Percentiles rank a stretch among this genome's conserved stretches.
Conservation (phyloP, 306 rosid genomes). For the Cyamopsis tetragonoloba region DNA sequence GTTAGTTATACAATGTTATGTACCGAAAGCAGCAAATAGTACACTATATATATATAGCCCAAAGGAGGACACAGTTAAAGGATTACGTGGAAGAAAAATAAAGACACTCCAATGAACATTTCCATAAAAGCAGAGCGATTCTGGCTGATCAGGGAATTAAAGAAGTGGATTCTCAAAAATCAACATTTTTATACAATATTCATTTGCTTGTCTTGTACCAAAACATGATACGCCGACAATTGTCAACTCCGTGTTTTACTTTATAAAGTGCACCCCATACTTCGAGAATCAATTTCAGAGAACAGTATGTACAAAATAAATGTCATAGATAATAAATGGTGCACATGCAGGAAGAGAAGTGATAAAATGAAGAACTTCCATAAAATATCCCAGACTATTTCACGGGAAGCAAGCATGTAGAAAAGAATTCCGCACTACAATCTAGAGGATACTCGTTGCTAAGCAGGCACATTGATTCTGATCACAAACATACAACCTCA, state of each 20-base stretch:
- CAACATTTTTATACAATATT: not conserved
- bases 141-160: constrained; percentile 7
- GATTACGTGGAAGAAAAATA: constrained; percentile 11
- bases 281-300: not conserved
- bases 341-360: constrained; percentile 11
- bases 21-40: too few species aligned
- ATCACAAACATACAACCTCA: constrained; percentile 10
- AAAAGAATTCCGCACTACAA: not conserved
- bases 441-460: not conserved
- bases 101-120: not conserved
- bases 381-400: not conserved
- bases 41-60: not conserved
- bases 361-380: not conserved
- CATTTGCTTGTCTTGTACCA: not conserved
- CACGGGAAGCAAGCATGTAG: not conserved
- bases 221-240: not conserved
- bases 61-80: not conserved
- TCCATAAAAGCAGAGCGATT: not conserved
- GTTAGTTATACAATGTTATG: too few species aligned
- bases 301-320: not conserved
- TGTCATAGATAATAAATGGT: not conserved
- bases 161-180: not conserved
- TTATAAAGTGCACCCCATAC: too few species aligned
- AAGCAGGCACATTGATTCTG: not conserved
- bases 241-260: not conserved